A percentile compares a stretch with the other conserved stretches of the same genome.
Conservation (phyloP, 495 filamentous ascomycete species). For the Penicillium manginii region DNA sequence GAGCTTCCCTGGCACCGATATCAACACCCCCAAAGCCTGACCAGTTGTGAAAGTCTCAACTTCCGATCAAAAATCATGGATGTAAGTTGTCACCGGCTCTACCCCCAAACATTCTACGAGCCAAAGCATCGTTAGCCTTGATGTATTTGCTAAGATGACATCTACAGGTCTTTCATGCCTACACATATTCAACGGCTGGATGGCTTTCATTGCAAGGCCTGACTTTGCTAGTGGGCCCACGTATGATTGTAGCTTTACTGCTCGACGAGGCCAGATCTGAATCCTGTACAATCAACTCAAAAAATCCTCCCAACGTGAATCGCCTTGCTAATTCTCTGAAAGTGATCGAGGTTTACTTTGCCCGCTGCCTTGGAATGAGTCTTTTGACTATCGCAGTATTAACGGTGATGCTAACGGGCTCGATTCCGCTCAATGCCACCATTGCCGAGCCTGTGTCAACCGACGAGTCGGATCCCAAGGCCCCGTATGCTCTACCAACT, state of each 20-base stretch:
- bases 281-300: constrained; percentile 46
- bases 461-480: constrained; percentile 56
- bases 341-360: constrained; percentile 76
- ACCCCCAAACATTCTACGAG: not conserved
- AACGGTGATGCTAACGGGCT: constrained; percentile 71
- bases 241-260: constrained; percentile 65
- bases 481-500: constrained; percentile 71
- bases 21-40: not conserved
- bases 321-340: constrained; percentile 1
- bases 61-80: constrained; percentile 12
- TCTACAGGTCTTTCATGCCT: constrained; percentile 63
- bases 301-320: not conserved
- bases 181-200: constrained; percentile 65
- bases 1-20: not conserved
- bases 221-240: constrained; percentile 65
- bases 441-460: constrained; percentile 44
- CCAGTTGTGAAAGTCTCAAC: not conserved
- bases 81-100: constrained; percentile 10
- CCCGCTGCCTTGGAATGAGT: constrained; percentile 67
- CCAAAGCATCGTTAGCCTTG: not conserved
- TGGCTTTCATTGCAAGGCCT: constrained; percentile 72
- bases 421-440: constrained; percentile 67
- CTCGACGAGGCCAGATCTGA: constrained; percentile 59
- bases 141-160: not conserved
- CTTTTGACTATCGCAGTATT: constrained; percentile 68